Conservation (phyloP, 257 asterid species). For the Solanum chiquidenum region DNA sequence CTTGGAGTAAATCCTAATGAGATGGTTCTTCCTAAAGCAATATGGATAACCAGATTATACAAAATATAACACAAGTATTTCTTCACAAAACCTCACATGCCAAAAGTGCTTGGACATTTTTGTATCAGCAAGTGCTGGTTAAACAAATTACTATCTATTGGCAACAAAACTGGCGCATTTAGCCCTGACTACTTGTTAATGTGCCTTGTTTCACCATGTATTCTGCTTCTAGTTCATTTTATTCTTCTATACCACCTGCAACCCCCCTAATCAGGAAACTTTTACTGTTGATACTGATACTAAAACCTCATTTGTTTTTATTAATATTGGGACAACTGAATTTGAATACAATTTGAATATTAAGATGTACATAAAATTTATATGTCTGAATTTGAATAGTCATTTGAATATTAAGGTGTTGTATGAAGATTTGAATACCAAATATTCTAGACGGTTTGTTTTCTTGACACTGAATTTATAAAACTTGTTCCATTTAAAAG, state of each 20-base stretch:
- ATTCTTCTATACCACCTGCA: too few relatives aligned
- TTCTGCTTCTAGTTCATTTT: background rate
- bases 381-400: background rate
- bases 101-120: background rate
- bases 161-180: background rate
- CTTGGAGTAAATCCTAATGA: background rate
- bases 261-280: too few relatives aligned
- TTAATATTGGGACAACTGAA: too few relatives aligned
- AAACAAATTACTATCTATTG: background rate
- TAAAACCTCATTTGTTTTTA: background rate
- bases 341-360: background rate
- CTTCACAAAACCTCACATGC: background rate
- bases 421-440: background rate
- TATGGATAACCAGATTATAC: background rate
- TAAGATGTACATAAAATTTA: background rate
- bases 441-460: background rate
- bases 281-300: too few relatives aligned
- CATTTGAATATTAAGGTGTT: background rate
- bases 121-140: background rate
- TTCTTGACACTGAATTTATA: background rate
- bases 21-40: background rate
- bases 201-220: background rate
- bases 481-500: background rate
- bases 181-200: background rate
- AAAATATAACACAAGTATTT: background rate